Base-by-base conservation (phyloP, 495 filamentous ascomycete species). In the Cercophora sp. region DNA sequence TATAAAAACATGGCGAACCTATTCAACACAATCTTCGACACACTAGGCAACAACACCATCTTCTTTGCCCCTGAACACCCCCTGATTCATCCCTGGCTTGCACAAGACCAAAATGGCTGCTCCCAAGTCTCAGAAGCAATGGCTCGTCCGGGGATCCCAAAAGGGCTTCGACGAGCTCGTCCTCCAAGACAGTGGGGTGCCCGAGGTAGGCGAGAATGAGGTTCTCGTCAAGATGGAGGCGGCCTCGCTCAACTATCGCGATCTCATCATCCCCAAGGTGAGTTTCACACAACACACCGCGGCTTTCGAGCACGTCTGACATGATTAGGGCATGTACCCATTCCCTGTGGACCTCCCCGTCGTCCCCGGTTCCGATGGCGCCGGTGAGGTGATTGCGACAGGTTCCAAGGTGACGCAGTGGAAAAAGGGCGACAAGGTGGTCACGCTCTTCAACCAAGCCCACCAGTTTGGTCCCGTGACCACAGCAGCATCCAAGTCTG, bases 191-290 rank as follows among this genome's bases (percentile, higher is more conserved):
- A 72, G 66, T 0, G 64, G 76, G 0, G 60, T 89, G 31, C 85
- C 87, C 9, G 64, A 80, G 50, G 58, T 84, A 5, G 84, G 83
- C 36, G 85, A 88, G 31, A 78, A 79, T 46, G 85, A 90, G 31
- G 84, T 89, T 2, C 73, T 91, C n/a, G 82, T 95, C 60, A 85
- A 84, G 69, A 71, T 92, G 11, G 74, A 84, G 49, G 87, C 79
- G 18, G 85, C 81, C 1, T 90, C 89, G 2, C 73, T 95, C 48
- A 94, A 95, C 67, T 95, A 86, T 70, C 82, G 89, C 47, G 89
- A 93, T 60, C 69, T 92, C 44, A 78, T 87, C 55, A 91, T 95
- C 56, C 80, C 86, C 4, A 77, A 77, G 74, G 83, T 81, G 67
- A 16, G 32, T 51, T 40, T 47, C 23, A 22, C 29, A 20, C 9